Percentiles rank a stretch among this genome's conserved stretches.
phyloP scores from a whole-genome alignment of 163 green algal genomes.

The Scenedesmus sp. region DNA sequence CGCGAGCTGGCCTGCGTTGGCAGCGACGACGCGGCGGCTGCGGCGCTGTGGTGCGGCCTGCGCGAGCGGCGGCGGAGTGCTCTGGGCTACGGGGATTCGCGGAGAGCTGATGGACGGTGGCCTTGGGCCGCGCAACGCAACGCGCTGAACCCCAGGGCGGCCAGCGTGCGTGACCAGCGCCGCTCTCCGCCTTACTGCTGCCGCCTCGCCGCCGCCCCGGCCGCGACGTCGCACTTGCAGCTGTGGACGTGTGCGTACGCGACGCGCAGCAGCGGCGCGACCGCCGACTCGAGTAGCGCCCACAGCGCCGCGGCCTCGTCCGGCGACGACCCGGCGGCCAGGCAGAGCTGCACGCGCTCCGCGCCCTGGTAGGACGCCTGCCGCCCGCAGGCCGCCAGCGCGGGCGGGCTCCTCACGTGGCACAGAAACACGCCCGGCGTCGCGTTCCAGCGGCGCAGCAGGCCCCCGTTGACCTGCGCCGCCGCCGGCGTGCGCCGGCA shows the following conservation, averaged over 20 bases:
- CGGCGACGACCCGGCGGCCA: too few relatives aligned
- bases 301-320: slow-evolving; percentile 9
- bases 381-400: not conserved
- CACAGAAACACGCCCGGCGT: slow-evolving; percentile 13
- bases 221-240: slow-evolving; percentile 53
- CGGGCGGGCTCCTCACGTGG: not conserved
- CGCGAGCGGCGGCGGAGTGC: too few relatives aligned
- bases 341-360: slow-evolving; percentile 25
- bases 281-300: not conserved
- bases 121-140: too few relatives aligned
- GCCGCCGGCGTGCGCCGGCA: too few relatives aligned
- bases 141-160: too few relatives aligned
- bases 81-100: too few relatives aligned
- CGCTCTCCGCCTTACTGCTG: too few relatives aligned
- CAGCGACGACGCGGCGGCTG: too few relatives aligned
- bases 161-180: too few relatives aligned
- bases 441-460: slow-evolving; percentile 12
- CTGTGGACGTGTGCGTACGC: slow-evolving; percentile 53
- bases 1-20: too few relatives aligned
- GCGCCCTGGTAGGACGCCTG: slow-evolving; percentile 14
- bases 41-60: too few relatives aligned
- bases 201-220: not conserved
- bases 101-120: too few relatives aligned
- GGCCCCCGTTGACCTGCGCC: slow-evolving; percentile 16
- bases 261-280: slow-evolving; percentile 29